Percentiles rank a stretch among this genome's conserved stretches.
Conservation (phyloP, 177 flowering plant genomes). For the Vitis hybrid region DNA sequence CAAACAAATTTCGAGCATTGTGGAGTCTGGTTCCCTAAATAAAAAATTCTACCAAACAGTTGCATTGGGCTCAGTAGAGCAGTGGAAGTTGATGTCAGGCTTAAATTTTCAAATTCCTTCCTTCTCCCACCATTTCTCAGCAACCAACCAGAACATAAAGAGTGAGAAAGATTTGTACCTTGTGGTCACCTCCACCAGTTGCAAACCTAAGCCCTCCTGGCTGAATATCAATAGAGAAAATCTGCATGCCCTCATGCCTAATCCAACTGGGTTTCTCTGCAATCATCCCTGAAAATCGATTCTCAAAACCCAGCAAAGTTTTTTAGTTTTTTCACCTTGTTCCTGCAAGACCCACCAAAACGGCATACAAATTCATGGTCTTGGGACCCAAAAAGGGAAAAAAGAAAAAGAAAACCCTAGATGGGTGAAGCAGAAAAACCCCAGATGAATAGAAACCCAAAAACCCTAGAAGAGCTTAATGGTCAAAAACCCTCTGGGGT, state of each 20-base stretch:
- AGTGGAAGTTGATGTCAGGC: too few relatives aligned
- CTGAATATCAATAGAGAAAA: constrained; percentile 93
- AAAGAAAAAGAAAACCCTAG: neutral
- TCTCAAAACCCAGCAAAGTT: constrained; percentile 4
- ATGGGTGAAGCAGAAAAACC: neutral
- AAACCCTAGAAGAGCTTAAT: neutral
- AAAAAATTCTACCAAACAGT: neutral
- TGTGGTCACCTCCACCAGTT: constrained; percentile 98
- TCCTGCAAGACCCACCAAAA: neutral
- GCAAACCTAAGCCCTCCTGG: constrained; percentile 93
- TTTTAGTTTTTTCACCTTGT: neutral
- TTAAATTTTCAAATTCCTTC: too few relatives aligned
- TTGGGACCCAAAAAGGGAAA: neutral
- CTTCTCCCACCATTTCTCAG: neutral
- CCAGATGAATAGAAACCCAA: neutral
- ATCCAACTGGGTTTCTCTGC: constrained; percentile 95
- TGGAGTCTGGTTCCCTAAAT: too few relatives aligned
- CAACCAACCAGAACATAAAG: constrained; percentile 8
- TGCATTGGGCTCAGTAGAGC: neutral
- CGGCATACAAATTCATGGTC: neutral
- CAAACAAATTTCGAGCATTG: too few relatives aligned
- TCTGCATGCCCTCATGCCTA: constrained; percentile 95
- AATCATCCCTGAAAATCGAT: constrained; percentile 51
- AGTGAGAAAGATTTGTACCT: constrained; percentile 46
- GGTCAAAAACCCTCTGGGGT: neutral